Conservation (phyloP, 345 rosid genomes). For the Euclidium syriacum region DNA sequence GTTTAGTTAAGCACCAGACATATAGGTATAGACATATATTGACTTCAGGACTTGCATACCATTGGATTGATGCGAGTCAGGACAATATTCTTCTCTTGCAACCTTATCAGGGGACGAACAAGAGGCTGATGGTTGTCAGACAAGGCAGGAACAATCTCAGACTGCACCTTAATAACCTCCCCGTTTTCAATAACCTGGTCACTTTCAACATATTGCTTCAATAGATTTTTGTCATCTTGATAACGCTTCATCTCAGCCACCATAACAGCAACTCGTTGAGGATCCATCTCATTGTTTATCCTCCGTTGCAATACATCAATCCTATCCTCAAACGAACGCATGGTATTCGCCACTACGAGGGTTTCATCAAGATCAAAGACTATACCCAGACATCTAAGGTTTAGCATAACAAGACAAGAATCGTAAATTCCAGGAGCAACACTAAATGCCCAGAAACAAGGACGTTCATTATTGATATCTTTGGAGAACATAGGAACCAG, state of each 20-base stretch:
- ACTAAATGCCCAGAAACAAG: slow-evolving; percentile 90
- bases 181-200: slow-evolving; percentile 96
- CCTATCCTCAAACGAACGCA: slow-evolving; percentile 92
- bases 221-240: slow-evolving; percentile 83
- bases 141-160: slow-evolving; percentile 75
- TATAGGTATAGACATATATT: neutral
- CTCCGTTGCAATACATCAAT: slow-evolving; percentile 78
- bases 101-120: slow-evolving; percentile 80
- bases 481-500: slow-evolving; percentile 85
- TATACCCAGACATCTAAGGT: slow-evolving; percentile 91
- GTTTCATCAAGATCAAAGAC: slow-evolving; percentile 99
- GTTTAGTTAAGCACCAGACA: neutral
- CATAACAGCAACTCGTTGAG: slow-evolving; percentile 68
- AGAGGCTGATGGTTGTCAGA: slow-evolving; percentile 73
- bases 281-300: slow-evolving; percentile 66
- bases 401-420: slow-evolving; percentile 83
- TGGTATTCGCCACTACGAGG: slow-evolving; percentile 90
- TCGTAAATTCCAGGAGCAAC: slow-evolving; percentile 67
- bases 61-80: slow-evolving; percentile 93
- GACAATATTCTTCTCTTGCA: slow-evolving; percentile 83
- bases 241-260: slow-evolving; percentile 78
- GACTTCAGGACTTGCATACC: slow-evolving; percentile 43
- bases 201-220: slow-evolving; percentile 88
- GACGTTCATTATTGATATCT: slow-evolving; percentile 40
- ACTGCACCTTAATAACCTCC: slow-evolving; percentile 65